Percentiles rank a stretch among this genome's conserved stretches.
These are phyloP conservation scores for Rhizophora apiculata DNA, from an alignment of 345 rosid species.

Conservation along the genomic window DNA sequence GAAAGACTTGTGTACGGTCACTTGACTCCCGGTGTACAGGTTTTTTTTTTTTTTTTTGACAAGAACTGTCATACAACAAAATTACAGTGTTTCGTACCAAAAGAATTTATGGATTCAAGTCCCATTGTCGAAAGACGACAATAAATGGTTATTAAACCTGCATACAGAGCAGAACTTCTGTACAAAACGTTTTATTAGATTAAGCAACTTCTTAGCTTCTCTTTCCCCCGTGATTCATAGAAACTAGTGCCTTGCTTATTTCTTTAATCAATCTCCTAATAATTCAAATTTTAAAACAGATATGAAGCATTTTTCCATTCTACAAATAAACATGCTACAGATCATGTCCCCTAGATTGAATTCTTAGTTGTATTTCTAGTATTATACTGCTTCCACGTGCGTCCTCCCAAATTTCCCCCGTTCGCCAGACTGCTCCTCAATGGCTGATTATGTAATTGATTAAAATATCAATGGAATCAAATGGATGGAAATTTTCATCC, in stretches of 20 bases:
- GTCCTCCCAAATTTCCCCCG: slow-evolving; percentile 20
- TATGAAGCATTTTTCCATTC: slow-evolving; percentile 3
- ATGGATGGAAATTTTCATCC: slow-evolving; percentile 41
- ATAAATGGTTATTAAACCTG: background rate
- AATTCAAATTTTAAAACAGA: background rate
- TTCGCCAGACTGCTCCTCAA: slow-evolving; percentile 35
- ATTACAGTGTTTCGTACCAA: background rate
- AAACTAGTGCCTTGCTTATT: background rate
- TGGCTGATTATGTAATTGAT: background rate
- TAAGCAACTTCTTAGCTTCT: slow-evolving; percentile 11
- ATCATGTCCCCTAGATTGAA: slow-evolving; percentile 38
- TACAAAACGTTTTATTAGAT: background rate
- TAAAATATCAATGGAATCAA: slow-evolving; percentile 19
- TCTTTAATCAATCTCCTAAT: background rate
- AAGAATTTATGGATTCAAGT: slow-evolving; percentile 13
- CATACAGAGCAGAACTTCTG: background rate
- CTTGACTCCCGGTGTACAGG: too few species aligned
- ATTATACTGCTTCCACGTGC: too few species aligned
- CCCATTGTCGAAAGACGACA: background rate
- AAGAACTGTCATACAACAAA: too few species aligned
- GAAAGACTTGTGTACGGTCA: too few species aligned
- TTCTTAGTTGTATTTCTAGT: background rate
- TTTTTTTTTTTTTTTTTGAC: too few species aligned
- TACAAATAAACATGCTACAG: slow-evolving; percentile 35
- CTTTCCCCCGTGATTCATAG: background rate